Base-by-base conservation (phyloP, 257 asterid species). In the Jaltomata sinuosa region DNA sequence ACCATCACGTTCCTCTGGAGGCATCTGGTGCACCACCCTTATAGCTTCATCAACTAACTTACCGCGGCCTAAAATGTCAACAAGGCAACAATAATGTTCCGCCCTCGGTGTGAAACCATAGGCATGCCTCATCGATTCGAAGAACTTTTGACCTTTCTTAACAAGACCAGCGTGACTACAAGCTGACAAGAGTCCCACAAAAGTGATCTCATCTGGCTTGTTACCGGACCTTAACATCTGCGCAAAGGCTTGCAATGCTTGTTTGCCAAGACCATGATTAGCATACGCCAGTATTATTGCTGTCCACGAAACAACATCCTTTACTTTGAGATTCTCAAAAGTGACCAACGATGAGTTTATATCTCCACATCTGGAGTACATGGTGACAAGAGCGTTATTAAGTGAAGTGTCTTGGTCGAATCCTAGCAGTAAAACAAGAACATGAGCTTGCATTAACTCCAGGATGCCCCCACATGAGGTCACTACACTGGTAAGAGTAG, bases 121-220 rank as follows among this genome's bases (percentile, higher is more conserved):
- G 71, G 90, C 92, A 78, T 42, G 68, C 47, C 72, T 85, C 32
- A 93, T 93, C 78, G 94, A 89, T 61, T 89, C 89, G 32, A 93
- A 93, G 84, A 93, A 81, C 92, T 86, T 88, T 83, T 62, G 88
- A 38, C 95, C 93, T 87, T 91, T 93, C 87, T 82, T 86, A 74
- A 93, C 93, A 59, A 93, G 89, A 80, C 93, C 96, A 12, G 94
- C 87, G 77, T 92, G 94, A 83, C 94, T 92, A 84, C 96, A 92
- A 45, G 93, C 96, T 4, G 94, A 89, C 87, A 93, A 87, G 55
- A 93, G 85, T 82, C 92, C 96, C 18, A 88, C 87, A 83, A 89
- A 90, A 2, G 93, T 91, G 84, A 90, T 81, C 49, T 59, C 91
- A 40, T 91, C 92, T 8, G 96, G 96, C 78, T 52, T 16, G 79